phyloP scores from a whole-genome alignment of 2,329 filamentous ascomycete genomes.

The Fusarium fracticaudum region DNA sequence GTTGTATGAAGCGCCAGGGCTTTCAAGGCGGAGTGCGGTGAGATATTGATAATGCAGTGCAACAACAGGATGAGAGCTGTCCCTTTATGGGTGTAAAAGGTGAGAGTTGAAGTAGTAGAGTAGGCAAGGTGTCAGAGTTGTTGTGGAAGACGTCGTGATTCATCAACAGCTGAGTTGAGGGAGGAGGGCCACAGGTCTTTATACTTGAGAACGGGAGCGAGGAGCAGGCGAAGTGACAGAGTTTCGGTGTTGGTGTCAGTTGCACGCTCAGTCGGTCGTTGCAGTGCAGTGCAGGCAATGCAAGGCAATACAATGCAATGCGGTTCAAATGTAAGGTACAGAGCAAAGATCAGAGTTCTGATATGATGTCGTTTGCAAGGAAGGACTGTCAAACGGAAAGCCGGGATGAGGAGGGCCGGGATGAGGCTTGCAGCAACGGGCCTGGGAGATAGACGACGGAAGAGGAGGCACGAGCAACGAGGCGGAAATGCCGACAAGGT shows the following conservation, averaged over 20 bases:
- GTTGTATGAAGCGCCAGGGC: background rate
- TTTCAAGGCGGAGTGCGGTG: constrained; percentile 6
- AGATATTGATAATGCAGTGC: constrained; percentile 3
- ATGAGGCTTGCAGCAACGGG: constrained; percentile 35
- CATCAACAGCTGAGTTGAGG: background rate
- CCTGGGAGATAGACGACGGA: constrained; percentile 38
- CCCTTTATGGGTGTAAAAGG: background rate
- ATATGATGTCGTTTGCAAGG: constrained; percentile 37
- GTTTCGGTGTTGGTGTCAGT: constrained; percentile 4
- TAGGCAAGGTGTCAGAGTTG: constrained; percentile 1
- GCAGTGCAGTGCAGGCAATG: background rate
- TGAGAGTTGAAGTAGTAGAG: background rate
- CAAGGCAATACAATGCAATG: background rate
- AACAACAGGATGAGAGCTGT: background rate
- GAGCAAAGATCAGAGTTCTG: constrained; percentile 11
- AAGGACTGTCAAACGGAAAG: constrained; percentile 29
- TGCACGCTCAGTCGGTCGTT: constrained; percentile 5
- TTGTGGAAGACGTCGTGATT: constrained; percentile 8
- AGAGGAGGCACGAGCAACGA: constrained; percentile 37
- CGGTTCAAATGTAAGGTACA: constrained; percentile 2
- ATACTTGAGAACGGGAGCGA: constrained; percentile 18
- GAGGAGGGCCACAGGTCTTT: constrained; percentile 26
- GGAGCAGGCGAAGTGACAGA: constrained; percentile 9
- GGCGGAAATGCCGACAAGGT: constrained; percentile 38
- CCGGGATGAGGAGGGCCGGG: constrained; percentile 33